Percentiles rank a stretch among this genome's conserved stretches.
phyloP scores from a whole-genome alignment of 306 rosid genomes.

The Medicago truncatula region DNA sequence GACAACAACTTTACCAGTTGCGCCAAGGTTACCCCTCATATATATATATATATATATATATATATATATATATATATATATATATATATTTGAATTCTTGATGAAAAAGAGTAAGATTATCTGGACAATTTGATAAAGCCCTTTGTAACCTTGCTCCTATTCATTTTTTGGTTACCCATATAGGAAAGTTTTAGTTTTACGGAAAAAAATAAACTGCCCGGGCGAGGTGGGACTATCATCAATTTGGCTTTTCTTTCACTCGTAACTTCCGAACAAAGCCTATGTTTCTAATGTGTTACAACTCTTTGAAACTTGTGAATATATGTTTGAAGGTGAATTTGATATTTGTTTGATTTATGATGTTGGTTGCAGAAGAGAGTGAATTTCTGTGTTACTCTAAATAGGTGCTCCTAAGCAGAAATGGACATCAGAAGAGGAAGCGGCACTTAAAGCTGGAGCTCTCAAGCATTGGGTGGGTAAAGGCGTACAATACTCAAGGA shows the following conservation, averaged over 20 bases:
- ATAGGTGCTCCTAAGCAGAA: slow-evolving; percentile 99
- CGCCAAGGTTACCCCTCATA: no score
- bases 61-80: no score
- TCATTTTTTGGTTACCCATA: no score
- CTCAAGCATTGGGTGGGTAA: slow-evolving; percentile 95
- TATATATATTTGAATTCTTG: no score
- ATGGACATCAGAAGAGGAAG: slow-evolving; percentile 92
- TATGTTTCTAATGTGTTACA: no score
- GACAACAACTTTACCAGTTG: no score
- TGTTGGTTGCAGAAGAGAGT: slow-evolving; percentile 47
- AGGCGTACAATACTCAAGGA: slow-evolving; percentile 96
- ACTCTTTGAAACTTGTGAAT: slow-evolving; percentile 13
- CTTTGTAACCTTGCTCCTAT: no score
- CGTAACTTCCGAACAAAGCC: no score
- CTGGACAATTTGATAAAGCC: neutral
- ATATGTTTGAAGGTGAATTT: slow-evolving; percentile 22
- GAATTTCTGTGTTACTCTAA: slow-evolving; percentile 33
- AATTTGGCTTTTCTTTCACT: no score
- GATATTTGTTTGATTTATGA: slow-evolving; percentile 14
- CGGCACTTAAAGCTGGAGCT: slow-evolving; percentile 95
- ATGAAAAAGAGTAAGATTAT: neutral
- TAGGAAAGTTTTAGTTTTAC: no score
- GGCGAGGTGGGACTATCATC: neutral
- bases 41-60: no score
- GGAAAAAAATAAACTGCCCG: no score